Conservation (phyloP, 2,329 filamentous ascomycete genomes). For the Arthrobotrys iridis region DNA sequence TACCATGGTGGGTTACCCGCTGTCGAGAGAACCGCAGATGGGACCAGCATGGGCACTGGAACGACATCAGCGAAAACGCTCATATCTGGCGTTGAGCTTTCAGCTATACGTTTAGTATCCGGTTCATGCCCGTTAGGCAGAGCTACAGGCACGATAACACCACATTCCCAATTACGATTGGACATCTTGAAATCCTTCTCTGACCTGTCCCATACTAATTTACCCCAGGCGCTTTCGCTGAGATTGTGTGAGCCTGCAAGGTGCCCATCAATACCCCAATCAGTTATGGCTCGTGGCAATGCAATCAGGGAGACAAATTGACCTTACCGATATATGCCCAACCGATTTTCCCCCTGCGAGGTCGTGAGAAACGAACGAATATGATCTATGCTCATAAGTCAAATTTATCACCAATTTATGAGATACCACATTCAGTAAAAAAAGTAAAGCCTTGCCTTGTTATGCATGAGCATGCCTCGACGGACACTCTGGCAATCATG, state of each 20-base stretch:
- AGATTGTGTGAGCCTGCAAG: conserved; percentile 85
- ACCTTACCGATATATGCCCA: conserved; percentile 53
- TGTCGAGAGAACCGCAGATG: conserved; percentile 39
- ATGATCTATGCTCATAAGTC: conserved; percentile 34
- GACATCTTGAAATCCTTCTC: conserved; percentile 78
- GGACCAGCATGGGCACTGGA: conserved; percentile 46
- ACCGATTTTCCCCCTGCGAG: conserved; percentile 21
- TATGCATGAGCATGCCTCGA: conserved; percentile 82
- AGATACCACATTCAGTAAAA: not conserved
- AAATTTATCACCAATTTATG: conserved; percentile 2
- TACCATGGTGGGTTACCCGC: conserved; percentile 51
- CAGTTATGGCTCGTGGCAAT: not conserved
- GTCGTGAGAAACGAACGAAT: conserved; percentile 54
- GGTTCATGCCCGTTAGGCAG: conserved; percentile 36
- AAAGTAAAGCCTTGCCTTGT: conserved; percentile 72
- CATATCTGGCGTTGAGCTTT: conserved; percentile 44
- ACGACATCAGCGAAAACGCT: conserved; percentile 33
- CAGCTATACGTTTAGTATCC: not conserved
- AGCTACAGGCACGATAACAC: conserved; percentile 76
- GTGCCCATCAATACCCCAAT: conserved; percentile 76
- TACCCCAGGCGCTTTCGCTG: conserved; percentile 92
- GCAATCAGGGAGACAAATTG: not conserved
- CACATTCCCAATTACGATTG: conserved; percentile 95
- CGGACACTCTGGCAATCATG: conserved; percentile 79
- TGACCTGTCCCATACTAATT: conserved; percentile 74